Conservation (phyloP, 2,329 filamentous ascomycete species). For the Aspergillus luchuensis region DNA sequence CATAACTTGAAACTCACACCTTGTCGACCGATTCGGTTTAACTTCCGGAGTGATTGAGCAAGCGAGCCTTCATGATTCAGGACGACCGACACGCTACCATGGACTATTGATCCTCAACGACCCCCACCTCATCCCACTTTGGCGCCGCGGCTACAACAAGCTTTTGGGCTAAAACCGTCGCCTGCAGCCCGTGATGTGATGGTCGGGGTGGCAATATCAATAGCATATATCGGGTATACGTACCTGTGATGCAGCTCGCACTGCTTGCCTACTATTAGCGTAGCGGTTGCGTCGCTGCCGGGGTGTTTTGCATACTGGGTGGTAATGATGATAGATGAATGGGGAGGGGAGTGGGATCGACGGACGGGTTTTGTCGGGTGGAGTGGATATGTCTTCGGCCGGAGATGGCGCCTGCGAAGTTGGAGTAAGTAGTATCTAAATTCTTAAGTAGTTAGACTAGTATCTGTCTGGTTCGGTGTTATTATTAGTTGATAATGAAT, state of each 20-base stretch:
- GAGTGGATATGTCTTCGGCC: background rate
- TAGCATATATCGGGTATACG: background rate
- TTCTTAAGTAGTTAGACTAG: background rate
- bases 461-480: no score
- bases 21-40: constrained; percentile 3
- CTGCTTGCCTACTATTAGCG: no score
- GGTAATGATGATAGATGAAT: no score
- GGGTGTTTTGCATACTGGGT: no score
- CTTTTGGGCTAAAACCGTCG: background rate
- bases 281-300: no score
- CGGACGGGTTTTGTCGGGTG: background rate
- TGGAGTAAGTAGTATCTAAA: background rate
- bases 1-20: background rate
- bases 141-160: constrained; percentile 4
- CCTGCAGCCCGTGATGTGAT: background rate
- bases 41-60: background rate
- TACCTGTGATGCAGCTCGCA: background rate
- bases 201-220: background rate
- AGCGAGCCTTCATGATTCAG: constrained; percentile 2
- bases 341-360: background rate
- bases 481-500: background rate
- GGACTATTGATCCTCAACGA: background rate
- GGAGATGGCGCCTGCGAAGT: background rate
- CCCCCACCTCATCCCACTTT: constrained; percentile 3
- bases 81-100: background rate